Conservation (phyloP, 208 protist species). For the Blastocrithidia nonstop region DNA sequence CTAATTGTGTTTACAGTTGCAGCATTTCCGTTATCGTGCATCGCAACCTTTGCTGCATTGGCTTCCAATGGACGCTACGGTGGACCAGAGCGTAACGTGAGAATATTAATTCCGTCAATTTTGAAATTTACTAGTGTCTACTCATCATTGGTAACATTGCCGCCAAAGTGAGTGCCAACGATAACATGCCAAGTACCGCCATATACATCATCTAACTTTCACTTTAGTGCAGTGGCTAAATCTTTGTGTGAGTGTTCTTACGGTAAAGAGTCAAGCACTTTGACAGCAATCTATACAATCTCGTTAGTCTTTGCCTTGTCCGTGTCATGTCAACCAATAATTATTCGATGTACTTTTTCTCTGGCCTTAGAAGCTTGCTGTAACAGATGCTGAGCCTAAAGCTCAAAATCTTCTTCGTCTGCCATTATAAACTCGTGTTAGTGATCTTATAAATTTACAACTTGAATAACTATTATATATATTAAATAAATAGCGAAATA, state of each 20-base stretch:
- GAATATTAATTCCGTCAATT: constrained; percentile 49
- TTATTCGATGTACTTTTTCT: constrained; percentile 18
- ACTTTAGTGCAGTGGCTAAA: constrained; percentile 44
- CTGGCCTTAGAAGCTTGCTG: constrained; percentile 7
- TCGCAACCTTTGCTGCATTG: too few species aligned
- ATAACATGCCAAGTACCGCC: constrained; percentile 76
- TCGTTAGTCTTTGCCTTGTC: constrained; percentile 28
- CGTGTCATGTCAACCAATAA: constrained; percentile 42
- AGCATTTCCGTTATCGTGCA: too few species aligned
- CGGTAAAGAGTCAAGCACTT: constrained; percentile 29
- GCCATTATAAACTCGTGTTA: too few species aligned
- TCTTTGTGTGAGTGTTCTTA: constrained; percentile 50
- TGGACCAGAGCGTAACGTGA: constrained; percentile 67
- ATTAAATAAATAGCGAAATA: not conserved
- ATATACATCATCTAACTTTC: constrained; percentile 39
- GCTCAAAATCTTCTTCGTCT: constrained; percentile 36
- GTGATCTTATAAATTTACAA: not conserved
- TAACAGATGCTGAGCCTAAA: constrained; percentile 11
- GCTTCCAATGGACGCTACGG: constrained; percentile 30
- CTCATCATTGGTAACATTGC: constrained; percentile 75
- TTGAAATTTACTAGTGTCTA: constrained; percentile 74
- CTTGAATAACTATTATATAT: not conserved
- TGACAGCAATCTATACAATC: constrained; percentile 48
- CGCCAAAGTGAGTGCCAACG: constrained; percentile 69
- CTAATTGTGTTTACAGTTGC: too few species aligned